A percentile compares a stretch with the other conserved stretches of the same genome.
These are phyloP conservation scores for Coniella lustricola DNA, from an alignment of 2,329 filamentous ascomycete genomes.

Conservation along the genomic window DNA sequence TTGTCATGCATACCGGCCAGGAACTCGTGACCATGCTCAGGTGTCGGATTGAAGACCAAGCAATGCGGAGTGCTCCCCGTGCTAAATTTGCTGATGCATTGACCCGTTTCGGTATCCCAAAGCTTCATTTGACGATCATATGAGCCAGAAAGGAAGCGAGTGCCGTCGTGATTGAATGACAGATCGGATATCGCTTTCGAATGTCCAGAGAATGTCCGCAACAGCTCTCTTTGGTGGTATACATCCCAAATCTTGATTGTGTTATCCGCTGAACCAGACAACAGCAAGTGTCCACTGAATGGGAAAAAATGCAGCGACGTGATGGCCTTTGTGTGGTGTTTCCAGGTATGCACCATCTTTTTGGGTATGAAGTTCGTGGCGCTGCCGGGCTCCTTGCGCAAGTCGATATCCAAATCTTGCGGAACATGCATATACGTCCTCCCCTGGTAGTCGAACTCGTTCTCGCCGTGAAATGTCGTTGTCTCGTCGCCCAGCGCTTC, in stretches of 20 bases:
- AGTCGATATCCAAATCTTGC: conserved; percentile 78
- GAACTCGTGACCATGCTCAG: conserved; percentile 77
- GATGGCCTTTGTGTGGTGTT: conserved; percentile 74
- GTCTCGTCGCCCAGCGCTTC: conserved; percentile 66
- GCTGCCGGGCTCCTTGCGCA: conserved; percentile 73
- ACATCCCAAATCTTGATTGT: conserved; percentile 93
- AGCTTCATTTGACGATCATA: conserved; percentile 96
- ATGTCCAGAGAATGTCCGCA: conserved; percentile 89
- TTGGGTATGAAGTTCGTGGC: conserved; percentile 89
- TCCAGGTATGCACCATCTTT: conserved; percentile 88
- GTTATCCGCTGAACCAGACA: conserved; percentile 83
- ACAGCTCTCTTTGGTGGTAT: conserved; percentile 79
- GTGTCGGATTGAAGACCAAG: conserved; percentile 81
- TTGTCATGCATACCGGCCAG: conserved; percentile 97
- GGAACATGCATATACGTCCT: conserved; percentile 97
- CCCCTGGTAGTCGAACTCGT: conserved; percentile 87
- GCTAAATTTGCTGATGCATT: conserved; percentile 80
- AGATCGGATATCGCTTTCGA: conserved; percentile 84
- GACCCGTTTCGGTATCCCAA: conserved; percentile 95
- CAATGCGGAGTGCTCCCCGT: conserved; percentile 95
- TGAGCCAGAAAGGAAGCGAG: conserved; percentile 80
- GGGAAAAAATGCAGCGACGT: conserved; percentile 90
- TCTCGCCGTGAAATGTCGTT: conserved; percentile 75
- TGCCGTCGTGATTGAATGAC: conserved; percentile 76
- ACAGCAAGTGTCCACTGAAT: conserved; percentile 73